Conservation (phyloP, 164 flowering plant genomes). For the Vitis labrusca region DNA sequence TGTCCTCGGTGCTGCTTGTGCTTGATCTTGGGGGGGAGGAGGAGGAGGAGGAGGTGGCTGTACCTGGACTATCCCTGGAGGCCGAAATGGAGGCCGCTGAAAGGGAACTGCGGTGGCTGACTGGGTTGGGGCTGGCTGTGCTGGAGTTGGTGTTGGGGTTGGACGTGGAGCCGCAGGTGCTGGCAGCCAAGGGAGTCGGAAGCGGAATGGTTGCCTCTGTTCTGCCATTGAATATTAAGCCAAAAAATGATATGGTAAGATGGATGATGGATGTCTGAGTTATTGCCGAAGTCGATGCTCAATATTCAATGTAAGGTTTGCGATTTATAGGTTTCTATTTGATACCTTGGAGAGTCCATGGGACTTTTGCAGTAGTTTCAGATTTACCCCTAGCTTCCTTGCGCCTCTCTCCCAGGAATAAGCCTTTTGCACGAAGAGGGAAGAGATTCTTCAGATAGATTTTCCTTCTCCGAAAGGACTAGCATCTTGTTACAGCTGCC, state of each 20-base stretch:
- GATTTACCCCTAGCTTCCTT: neutral
- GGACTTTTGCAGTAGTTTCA: neutral
- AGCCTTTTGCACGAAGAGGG: neutral
- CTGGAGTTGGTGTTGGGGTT: slow-evolving; percentile 7
- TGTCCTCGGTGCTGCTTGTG: slow-evolving; percentile 13
- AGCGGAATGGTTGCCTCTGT: slow-evolving; percentile 37
- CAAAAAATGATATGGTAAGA: neutral
- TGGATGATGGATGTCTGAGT: neutral
- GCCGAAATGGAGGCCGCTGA: slow-evolving; percentile 31
- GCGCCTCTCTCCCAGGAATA: neutral
- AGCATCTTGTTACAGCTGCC: slow-evolving; percentile 9
- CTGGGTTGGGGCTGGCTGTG: slow-evolving; percentile 13
- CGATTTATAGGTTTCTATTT: slow-evolving; percentile 24
- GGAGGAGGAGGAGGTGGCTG: slow-evolving; percentile 13
- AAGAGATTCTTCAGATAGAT: neutral
- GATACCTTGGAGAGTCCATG: slow-evolving; percentile 33
- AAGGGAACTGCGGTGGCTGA: slow-evolving; percentile 7
- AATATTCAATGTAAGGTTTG: neutral
- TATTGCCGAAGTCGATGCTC: slow-evolving; percentile 2
- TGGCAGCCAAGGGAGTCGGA: slow-evolving; percentile 52
- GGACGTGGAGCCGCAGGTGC: slow-evolving; percentile 14
- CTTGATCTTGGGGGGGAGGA: neutral
- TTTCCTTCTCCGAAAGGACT: slow-evolving; percentile 11
- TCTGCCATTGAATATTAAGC: slow-evolving; percentile 30
- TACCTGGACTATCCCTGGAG: slow-evolving; percentile 27